Percentiles rank a stretch among this genome's conserved stretches.
Conservation (phyloP, 257 asterid genomes). For the Solanum dulcamara region DNA sequence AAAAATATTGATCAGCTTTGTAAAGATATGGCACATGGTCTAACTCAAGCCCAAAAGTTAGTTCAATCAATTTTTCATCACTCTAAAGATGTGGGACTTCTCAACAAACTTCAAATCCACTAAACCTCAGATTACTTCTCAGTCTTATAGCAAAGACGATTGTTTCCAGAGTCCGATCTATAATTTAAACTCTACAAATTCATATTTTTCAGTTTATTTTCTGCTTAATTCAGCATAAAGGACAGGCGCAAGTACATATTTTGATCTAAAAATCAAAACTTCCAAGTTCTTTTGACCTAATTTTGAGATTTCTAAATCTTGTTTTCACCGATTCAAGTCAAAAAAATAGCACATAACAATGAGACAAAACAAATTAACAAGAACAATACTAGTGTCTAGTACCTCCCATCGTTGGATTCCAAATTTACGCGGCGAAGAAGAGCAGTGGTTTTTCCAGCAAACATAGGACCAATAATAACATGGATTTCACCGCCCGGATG, state of each 20-base stretch:
- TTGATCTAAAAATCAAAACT: background rate
- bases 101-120: background rate
- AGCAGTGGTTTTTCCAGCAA: conserved; percentile 82
- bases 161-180: background rate
- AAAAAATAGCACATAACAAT: background rate
- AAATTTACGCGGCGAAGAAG: conserved; percentile 48
- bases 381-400: background rate
- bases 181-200: background rate
- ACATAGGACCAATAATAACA: conserved; percentile 85
- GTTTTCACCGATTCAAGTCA: background rate
- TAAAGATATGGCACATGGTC: too few species aligned
- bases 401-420: conserved; percentile 44
- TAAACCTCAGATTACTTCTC: background rate
- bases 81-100: too few species aligned
- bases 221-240: background rate
- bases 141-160: background rate
- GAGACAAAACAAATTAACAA: background rate
- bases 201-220: background rate
- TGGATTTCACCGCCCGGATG: conserved; percentile 56
- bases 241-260: background rate
- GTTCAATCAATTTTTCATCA: too few species aligned
- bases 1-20: background rate
- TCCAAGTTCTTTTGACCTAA: background rate
- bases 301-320: background rate
- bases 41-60: too few species aligned